A percentile compares a stretch with the other conserved stretches of the same genome.
These are phyloP conservation scores for Mallotus repandus DNA, from an alignment of 441 rosid genomes.

Conservation along the genomic window DNA sequence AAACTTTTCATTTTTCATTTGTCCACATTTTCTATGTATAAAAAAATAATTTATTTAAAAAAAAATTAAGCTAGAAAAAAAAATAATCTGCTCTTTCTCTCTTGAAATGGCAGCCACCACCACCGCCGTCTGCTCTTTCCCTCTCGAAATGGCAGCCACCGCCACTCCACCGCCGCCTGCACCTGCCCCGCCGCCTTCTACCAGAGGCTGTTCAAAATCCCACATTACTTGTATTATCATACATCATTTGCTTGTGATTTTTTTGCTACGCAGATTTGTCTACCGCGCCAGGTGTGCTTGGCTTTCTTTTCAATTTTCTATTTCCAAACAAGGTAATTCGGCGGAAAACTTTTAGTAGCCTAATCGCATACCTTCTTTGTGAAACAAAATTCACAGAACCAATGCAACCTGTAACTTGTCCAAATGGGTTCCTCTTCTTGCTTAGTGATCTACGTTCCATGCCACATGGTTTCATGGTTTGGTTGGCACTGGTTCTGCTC, in stretches of 20 bases:
- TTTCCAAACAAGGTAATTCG: slow-evolving; percentile 38
- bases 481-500: slow-evolving; percentile 31
- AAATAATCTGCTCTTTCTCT: no score
- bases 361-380: slow-evolving; percentile 54
- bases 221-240: slow-evolving; percentile 15
- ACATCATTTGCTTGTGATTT: slow-evolving; percentile 14
- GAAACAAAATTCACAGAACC: slow-evolving; percentile 59
- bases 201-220: no score
- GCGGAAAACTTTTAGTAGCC: slow-evolving; percentile 43
- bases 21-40: no score
- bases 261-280: slow-evolving; percentile 27
- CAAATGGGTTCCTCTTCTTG: slow-evolving; percentile 52
- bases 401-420: slow-evolving; percentile 59
- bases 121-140: no score
- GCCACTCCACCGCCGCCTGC: no score
- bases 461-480: slow-evolving; percentile 31
- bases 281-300: slow-evolving; percentile 16
- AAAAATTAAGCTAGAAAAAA: no score
- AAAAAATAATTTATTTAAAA: no score
- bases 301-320: slow-evolving; percentile 45
- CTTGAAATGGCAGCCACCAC: no score
- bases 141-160: no score
- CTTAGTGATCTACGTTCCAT: slow-evolving; percentile 47
- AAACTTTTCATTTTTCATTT: no score
- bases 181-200: no score